Base-by-base conservation (phyloP, 192 early-diverging fungal species). In the Backusella mclennaniae region DNA sequence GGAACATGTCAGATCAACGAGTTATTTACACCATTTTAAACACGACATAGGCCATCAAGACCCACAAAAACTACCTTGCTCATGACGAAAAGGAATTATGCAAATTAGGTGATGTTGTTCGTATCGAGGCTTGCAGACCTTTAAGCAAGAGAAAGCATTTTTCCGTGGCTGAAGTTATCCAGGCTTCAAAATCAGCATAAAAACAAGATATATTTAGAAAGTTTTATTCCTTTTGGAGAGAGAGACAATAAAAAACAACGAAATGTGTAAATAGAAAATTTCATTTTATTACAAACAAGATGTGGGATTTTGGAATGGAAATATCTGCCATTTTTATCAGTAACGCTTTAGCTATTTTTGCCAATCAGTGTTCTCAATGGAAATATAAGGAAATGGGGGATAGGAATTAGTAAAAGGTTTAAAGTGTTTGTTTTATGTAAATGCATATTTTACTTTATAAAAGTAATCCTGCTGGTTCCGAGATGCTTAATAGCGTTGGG, bases 71-170 rank as follows among this genome's bases (percentile, higher is more conserved):
- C 83, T 96, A 93, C 75, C 84, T 98, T 59, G 95, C 86, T 15
- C 96, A 98, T 83, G 96, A 98, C 79, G 93, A 90, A 67, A 86
- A 90, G 6, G 88, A 93, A 73, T 74, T 90, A 71, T 96, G 95
- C 84, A 90, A 90, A 42, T 81, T 97, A 23, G 96, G 96, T 46
- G 96, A 98, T 80, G 90, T 94, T 71, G 96, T 98, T 38, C 89
- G 93, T 44, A 98, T 98, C 75, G 95, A 98, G 79, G 89, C 92
- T 63, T 96, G 95, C 87, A 80, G 90, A 74, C 96, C 95, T 67
- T 66, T 96, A 53, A 96, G 95, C 87, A 93, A 92, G 81, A 87
- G 84, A 82, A 98, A 98, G 86, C 87, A 90, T 75, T 98, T 97
- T 83, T 87, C 89, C 14, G 87, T 98, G n/a, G 94, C 92, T 7